Percentiles rank a stretch among this genome's conserved stretches.
phyloP scores from a whole-genome alignment of 139 green algal genomes.

The Picochlorum sp. region DNA sequence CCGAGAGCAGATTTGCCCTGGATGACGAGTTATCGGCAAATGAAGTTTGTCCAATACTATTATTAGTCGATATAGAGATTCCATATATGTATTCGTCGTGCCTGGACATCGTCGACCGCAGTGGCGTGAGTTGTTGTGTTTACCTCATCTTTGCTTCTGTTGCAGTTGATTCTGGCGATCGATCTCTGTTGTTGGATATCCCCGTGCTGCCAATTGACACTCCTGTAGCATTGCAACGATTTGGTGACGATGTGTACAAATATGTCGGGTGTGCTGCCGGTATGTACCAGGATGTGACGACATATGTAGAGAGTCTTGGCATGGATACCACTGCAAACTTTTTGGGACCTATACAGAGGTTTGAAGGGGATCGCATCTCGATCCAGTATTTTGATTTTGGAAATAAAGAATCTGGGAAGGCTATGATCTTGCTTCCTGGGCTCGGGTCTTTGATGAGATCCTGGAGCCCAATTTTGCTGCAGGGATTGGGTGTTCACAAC shows the following conservation, averaged over 20 bases:
- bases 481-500: neutral
- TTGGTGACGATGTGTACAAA: slow-evolving; percentile 1
- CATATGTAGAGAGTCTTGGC: neutral
- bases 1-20: no score
- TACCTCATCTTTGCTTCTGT: no score
- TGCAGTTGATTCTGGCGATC: neutral
- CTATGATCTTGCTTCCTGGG: neutral
- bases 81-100: no score
- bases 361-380: neutral
- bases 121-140: no score
- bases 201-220: neutral
- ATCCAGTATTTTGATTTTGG: slow-evolving; percentile 1
- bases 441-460: neutral
- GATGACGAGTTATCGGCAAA: no score
- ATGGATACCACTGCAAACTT: slow-evolving; percentile 1
- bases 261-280: neutral
- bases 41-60: no score
- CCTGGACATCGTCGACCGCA: no score
- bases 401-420: neutral
- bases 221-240: neutral
- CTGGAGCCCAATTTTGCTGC: neutral
- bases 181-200: neutral
- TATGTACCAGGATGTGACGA: neutral
- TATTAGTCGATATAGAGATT: no score
- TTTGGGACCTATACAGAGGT: neutral